These are phyloP conservation scores for Colletotrichum lupini DNA, from an alignment of 2,329 filamentous ascomycete species.

Conservation along the genomic window DNA sequence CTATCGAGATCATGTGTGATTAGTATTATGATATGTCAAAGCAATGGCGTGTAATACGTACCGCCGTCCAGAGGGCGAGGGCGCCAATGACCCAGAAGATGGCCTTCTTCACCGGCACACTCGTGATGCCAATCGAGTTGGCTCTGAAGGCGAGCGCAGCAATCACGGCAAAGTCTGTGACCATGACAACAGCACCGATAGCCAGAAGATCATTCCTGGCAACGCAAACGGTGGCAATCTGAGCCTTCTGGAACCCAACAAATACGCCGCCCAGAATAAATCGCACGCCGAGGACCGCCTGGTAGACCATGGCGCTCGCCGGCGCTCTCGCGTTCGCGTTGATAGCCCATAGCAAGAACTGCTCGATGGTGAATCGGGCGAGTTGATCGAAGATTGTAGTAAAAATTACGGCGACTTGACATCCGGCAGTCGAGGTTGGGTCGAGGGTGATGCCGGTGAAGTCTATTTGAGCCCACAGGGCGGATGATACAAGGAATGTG, in stretches of 20 bases:
- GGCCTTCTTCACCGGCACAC: constrained; percentile 52
- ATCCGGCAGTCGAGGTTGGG: constrained; percentile 53
- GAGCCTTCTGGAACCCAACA: constrained; percentile 63
- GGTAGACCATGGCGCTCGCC: constrained; percentile 53
- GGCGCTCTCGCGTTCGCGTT: constrained; percentile 51
- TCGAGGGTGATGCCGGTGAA: constrained; percentile 63
- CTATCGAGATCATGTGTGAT: constrained; percentile 43
- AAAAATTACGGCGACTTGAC: constrained; percentile 64
- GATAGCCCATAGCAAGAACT: constrained; percentile 64
- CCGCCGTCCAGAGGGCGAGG: constrained; percentile 64
- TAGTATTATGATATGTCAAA: constrained; percentile 16
- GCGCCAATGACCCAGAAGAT: constrained; percentile 55
- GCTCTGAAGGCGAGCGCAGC: constrained; percentile 53
- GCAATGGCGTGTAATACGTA: constrained; percentile 48
- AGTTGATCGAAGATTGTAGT: constrained; percentile 68
- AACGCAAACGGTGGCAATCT: constrained; percentile 64
- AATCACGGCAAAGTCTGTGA: constrained; percentile 58
- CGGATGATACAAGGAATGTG: constrained; percentile 61
- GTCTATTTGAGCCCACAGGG: constrained; percentile 64
- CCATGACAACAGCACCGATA: constrained; percentile 57
- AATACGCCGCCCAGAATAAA: constrained; percentile 65
- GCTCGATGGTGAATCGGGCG: constrained; percentile 63
- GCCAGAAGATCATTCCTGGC: constrained; percentile 56
- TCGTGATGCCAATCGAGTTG: constrained; percentile 49
- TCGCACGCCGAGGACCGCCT: constrained; percentile 58